These are phyloP conservation scores for Pseudozyma hubeiensis DNA, from an alignment of 1,284 basidiomycete species.

Conservation along the genomic window DNA sequence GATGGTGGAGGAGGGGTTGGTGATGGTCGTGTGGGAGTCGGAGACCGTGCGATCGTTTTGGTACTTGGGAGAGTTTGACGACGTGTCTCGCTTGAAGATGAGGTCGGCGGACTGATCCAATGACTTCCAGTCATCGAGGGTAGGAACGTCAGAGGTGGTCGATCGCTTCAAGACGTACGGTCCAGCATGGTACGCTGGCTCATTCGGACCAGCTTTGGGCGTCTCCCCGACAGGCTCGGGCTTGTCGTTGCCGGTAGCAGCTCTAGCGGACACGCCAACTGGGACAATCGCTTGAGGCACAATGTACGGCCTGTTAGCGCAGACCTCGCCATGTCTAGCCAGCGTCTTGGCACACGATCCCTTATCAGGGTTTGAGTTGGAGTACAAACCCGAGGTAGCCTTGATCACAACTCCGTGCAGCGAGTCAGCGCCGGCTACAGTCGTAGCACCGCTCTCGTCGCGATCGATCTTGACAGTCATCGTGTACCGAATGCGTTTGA, in stretches of 20 bases:
- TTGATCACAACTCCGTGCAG: constrained; percentile 24
- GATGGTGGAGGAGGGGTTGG: constrained; percentile 7
- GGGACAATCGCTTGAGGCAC: constrained; percentile 25
- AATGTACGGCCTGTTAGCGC: constrained; percentile 39
- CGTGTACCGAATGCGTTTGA: constrained; percentile 34
- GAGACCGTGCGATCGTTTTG: neutral
- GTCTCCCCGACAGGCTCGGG: neutral
- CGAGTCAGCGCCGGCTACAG: neutral
- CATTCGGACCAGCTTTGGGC: neutral
- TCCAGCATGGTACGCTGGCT: constrained; percentile 7
- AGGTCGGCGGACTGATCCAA: neutral
- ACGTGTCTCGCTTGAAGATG: constrained; percentile 24
- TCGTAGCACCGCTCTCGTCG: constrained; percentile 31
- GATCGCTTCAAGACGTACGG: constrained; percentile 19
- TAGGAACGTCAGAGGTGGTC: neutral
- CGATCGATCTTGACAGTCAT: constrained; percentile 27
- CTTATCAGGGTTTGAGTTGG: constrained; percentile 16
- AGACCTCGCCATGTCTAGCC: constrained; percentile 32
- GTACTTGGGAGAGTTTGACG: neutral
- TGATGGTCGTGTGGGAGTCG: neutral
- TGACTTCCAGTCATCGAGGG: constrained; percentile 7
- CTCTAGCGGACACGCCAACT: neutral
- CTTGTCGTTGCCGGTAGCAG: neutral
- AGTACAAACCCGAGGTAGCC: constrained; percentile 38
- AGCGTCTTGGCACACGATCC: constrained; percentile 41